phyloP scores from a whole-genome alignment of 306 rosid species.

The Gastrolobium bilobum region DNA sequence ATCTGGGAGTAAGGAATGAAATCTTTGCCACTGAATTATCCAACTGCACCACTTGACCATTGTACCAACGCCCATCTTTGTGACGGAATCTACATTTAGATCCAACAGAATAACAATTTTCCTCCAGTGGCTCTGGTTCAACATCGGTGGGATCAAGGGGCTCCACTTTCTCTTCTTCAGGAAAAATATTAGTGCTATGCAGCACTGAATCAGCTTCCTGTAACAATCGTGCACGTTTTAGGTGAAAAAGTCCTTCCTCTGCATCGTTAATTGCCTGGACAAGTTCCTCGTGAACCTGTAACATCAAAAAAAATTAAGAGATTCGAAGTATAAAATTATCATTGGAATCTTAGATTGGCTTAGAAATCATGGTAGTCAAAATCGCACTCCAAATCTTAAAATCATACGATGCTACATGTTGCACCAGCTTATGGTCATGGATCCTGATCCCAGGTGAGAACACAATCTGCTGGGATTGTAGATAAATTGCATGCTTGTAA shows the following conservation, averaged over 20 bases:
- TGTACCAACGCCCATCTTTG: constrained; percentile 94
- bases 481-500: constrained; percentile 8
- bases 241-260: constrained; percentile 88
- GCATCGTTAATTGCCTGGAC: constrained; percentile 87
- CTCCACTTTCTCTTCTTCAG: constrained; percentile 66
- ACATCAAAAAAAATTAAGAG: constrained; percentile 21
- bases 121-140: constrained; percentile 69
- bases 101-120: constrained; percentile 68
- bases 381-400: background rate
- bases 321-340: constrained; percentile 28
- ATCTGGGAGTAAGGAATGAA: constrained; percentile 88
- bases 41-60: constrained; percentile 74
- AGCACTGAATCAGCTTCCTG: constrained; percentile 78
- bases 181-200: constrained; percentile 44
- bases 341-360: constrained; percentile 5
- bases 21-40: constrained; percentile 72
- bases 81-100: constrained; percentile 90
- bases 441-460: constrained; percentile 14
- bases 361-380: background rate
- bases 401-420: constrained; percentile 1
- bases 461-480: background rate
- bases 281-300: constrained; percentile 86
- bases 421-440: background rate
- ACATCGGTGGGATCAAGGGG: constrained; percentile 64
- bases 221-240: constrained; percentile 82